Evolutionary conservation across 2,329 filamentous ascomycete genomes (phyloP), one percentile per base, ranked within the genome.

Genomic region (Parafenestella ontariensis): DNA sequence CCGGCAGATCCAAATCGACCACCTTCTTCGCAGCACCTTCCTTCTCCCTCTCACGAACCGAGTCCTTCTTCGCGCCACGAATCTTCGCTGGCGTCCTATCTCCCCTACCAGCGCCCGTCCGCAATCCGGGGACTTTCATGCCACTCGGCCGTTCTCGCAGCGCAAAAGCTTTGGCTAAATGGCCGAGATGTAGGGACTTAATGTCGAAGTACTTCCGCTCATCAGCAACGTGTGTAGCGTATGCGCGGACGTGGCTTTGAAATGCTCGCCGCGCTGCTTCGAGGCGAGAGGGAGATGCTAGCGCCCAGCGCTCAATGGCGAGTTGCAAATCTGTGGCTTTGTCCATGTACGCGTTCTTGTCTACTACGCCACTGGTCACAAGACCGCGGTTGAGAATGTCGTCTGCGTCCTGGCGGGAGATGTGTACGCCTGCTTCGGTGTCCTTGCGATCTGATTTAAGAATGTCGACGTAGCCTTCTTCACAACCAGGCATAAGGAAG

Each of bases 181-280:
- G 95, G 3, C 95, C 95, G 7, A 98, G 79, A 74, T 99, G 95
- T 42, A 99, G 79, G 68, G 91, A 86, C 56, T 91, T 92, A 76
- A 97, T 96, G 74, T 98, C 91, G 74, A 99, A 99, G 72, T 90
- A 93, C 47, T 82, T 81, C 47, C 95, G 85, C 78, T 99, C 95
- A 39, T 89, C 88, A 26, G 90, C 88, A 24, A 94, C 86, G 76
- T 99, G 95, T 0, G 95, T 99, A 2, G 95, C 92, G 74, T 99
- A 99, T 0, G 95, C 95, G 49, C 95, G 85, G 49, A 99, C 89
- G 70, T 98, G 93, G 46, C 91, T 95, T 71, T 96, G 92, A 79
- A 91, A 99, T 0, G 89, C 95, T 63, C 91, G 87, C 18, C 92
- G 86, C 0, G 90, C 94, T 67, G 92, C 84, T 66, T 96, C 92